A percentile compares a stretch with the other conserved stretches of the same genome.
phyloP scores from a whole-genome alignment of 805 yeast genomes.

The Yarrowia divulgata region DNA sequence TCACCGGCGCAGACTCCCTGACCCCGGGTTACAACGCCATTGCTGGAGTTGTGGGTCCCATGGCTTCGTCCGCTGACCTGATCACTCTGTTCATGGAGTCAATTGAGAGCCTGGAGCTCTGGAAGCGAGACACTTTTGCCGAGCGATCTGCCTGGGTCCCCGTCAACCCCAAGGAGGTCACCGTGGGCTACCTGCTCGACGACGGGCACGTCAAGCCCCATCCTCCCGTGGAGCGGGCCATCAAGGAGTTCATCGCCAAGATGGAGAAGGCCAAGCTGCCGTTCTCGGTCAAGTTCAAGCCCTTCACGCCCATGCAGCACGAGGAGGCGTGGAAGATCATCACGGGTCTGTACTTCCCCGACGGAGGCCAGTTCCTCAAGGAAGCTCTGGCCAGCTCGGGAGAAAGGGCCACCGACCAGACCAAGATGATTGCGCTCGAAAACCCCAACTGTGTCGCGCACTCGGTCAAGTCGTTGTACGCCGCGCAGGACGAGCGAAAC shows the following conservation, averaged over 20 bases:
- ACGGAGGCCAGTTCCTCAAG: slow-evolving; percentile 55
- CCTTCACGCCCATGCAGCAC: slow-evolving; percentile 33
- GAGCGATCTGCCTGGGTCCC: slow-evolving; percentile 60
- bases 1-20: slow-evolving; percentile 50
- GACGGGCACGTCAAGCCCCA: slow-evolving; percentile 60
- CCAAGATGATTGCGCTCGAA: slow-evolving; percentile 54
- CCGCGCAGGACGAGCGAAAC: slow-evolving; percentile 43
- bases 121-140: slow-evolving; percentile 58
- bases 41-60: slow-evolving; percentile 59
- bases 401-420: slow-evolving; percentile 41
- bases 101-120: slow-evolving; percentile 55
- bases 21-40: slow-evolving; percentile 53
- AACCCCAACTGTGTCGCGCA: slow-evolving; percentile 43
- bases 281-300: slow-evolving; percentile 20
- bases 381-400: slow-evolving; percentile 45
- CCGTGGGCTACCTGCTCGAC: slow-evolving; percentile 57
- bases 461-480: slow-evolving; percentile 52
- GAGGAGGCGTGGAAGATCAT: slow-evolving; percentile 61
- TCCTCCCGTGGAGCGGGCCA: slow-evolving; percentile 62
- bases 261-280: slow-evolving; percentile 53
- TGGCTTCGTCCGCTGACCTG: slow-evolving; percentile 53
- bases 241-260: slow-evolving; percentile 61
- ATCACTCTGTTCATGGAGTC: slow-evolving; percentile 53
- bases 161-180: slow-evolving; percentile 49
- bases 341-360: slow-evolving; percentile 60